Base-by-base conservation (phyloP, 169 alveolate genomes). In the Eimeria sp. region DNA sequence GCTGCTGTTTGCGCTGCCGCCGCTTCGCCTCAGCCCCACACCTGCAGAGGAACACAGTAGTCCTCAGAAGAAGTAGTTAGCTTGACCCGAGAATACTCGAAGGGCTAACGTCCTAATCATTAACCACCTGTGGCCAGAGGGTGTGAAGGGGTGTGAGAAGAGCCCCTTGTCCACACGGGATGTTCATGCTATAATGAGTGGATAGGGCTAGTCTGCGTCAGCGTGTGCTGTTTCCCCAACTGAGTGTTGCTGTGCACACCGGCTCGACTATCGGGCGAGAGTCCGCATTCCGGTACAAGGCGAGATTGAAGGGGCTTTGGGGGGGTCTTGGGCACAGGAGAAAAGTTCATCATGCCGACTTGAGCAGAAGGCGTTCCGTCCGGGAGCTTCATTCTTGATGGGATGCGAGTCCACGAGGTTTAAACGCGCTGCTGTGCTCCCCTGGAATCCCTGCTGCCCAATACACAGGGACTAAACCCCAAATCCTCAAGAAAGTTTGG, bases 1-100 rank as follows among this genome's bases (percentile, higher is more conserved):
- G 94, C 94, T 87, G 83, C 94, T 87, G n/a, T 83, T 65, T 9
- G 94, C 94, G 83, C 94, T 87, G 34, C 94, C 94, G 94, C 94
- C 63, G 11, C 94, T 83, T 45, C 94, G 80, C 47, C 94, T 61
- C 54, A 63, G 7, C 40, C 94, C 94, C 20, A 65, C 13, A 2
- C 94, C 94, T 87, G 78, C 83, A 78, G 49, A 25, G 9, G 13
- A 25, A 49, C 40, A 51, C 65, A 13, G 45, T 3, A 47, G 10
- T 40, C 5, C 10, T 73, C 45, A 34, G 14, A n/a, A 16, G 27
- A 40, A 3, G 9, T 5, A 73, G 5, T 40, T n/a, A 30, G 83
- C 83, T 34, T 7, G 18, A 11, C 80, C 40, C 30, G 16, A 5
- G 16, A 73, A 34, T 5, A 34, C 18, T 73, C 57, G 54, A 40